Evolutionary conservation across 805 yeast species (phyloP), one percentile per base, ranked within the genome.

Genomic region (Komagataella kurtzmanii): DNA sequence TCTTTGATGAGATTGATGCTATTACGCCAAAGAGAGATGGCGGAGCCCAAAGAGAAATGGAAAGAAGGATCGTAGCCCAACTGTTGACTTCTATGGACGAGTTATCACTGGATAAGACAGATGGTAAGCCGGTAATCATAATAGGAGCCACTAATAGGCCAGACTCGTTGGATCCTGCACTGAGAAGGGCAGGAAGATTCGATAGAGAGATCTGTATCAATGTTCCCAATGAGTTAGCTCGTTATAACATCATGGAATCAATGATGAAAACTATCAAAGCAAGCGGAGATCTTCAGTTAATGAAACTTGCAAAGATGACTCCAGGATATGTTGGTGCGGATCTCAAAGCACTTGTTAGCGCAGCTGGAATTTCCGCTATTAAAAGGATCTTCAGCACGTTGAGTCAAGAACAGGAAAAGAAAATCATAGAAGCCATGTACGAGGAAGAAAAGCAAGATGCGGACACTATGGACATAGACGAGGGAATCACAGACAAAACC

Each of bases 321-420:
- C 97, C 99, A 0, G 99, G 99, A 14, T 93, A 81, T 66, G 99
- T 93, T 1, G 99, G 98, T 50, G 99, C 99, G 1, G 99, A 93
- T 71, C 74, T 93, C 57, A 88, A 89, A 60, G 95, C 98, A 12
- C 74, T 93, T 53, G 95, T 88, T 1, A 81, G 97, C 0, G 97
- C 97, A 2, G 96, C 99, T 0, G 98, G 98, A 53, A 85, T 89
- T 17, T 78, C 87, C 56, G 97, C 98, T 1, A 90, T 93, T 55
- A 90, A 91, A 62, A 76, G 99, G 57, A 90, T 93, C 4, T 91
- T 91, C 63, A 79, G 80, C 52, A 72, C 79, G 44, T 67, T 79
- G 56, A 70, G 74, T 56, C 72, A 70, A 52, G 64, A 65, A 44
- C 72, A 72, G 49, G 74, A 67, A 44, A 63, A 63, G 40, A 17